phyloP scores from a whole-genome alignment of 352 stramenopile species.

The Phytopythium delawarense region DNA sequence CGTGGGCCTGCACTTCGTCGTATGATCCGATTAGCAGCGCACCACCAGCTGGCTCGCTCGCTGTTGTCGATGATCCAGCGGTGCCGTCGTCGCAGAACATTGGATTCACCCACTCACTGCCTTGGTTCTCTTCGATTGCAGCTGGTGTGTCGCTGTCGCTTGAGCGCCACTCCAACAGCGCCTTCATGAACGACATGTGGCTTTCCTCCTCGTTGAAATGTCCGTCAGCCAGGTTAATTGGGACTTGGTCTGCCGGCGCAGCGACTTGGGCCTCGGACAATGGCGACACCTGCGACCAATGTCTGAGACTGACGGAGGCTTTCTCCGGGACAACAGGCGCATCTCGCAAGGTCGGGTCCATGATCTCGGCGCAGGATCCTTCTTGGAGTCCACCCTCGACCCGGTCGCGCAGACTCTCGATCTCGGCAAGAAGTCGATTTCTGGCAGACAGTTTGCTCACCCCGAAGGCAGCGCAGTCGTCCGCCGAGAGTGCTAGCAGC shows the following conservation, averaged over 20 bases:
- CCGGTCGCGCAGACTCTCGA: constrained; percentile 40
- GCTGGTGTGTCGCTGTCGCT: constrained; percentile 21
- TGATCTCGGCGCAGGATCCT: constrained; percentile 26
- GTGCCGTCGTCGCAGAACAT: constrained; percentile 20
- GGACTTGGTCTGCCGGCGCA: constrained; percentile 17
- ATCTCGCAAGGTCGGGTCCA: constrained; percentile 58
- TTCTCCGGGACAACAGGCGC: constrained; percentile 21
- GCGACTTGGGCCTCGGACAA: constrained; percentile 31
- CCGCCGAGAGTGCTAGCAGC: constrained; percentile 38
- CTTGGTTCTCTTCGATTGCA: constrained; percentile 17
- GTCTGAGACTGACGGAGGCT: constrained; percentile 15
- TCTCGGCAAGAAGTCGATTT: constrained; percentile 49
- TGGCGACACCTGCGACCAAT: constrained; percentile 74
- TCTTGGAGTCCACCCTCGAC: not conserved
- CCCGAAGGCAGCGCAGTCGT: constrained; percentile 47
- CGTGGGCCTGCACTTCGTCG: constrained; percentile 65
- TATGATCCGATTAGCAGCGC: constrained; percentile 54
- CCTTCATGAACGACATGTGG: constrained; percentile 78
- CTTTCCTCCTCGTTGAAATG: constrained; percentile 71
- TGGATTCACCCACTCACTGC: constrained; percentile 63
- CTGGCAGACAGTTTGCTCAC: constrained; percentile 50
- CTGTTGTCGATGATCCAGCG: not conserved
- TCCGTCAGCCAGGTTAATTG: constrained; percentile 73
- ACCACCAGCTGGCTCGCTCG: constrained; percentile 19
- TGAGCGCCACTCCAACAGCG: constrained; percentile 68